Percentiles rank a stretch among this genome's conserved stretches.
phyloP scores from a whole-genome alignment of 306 rosid genomes.

The Vigna hirtella region DNA sequence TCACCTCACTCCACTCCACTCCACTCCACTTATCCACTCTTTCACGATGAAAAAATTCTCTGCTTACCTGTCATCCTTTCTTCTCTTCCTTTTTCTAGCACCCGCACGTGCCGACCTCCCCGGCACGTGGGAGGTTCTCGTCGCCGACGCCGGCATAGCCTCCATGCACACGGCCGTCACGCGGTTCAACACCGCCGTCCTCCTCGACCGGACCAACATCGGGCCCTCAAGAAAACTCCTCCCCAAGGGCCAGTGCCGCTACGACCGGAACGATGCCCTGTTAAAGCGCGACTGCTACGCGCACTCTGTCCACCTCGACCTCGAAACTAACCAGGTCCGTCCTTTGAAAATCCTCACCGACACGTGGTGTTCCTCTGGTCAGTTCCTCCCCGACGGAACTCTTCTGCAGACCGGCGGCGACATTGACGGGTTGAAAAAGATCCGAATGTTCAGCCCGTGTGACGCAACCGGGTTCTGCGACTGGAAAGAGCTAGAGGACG shows the following conservation, averaged over 20 bases:
- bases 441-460: slow-evolving; percentile 76
- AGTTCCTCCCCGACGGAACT: slow-evolving; percentile 82
- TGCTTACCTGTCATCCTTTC: background rate
- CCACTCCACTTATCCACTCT: background rate
- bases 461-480: slow-evolving; percentile 54
- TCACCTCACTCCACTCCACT: slow-evolving; percentile 6
- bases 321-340: slow-evolving; percentile 61
- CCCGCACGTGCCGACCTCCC: slow-evolving; percentile 69
- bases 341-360: slow-evolving; percentile 80
- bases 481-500: slow-evolving; percentile 75
- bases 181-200: slow-evolving; percentile 81
- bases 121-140: slow-evolving; percentile 84
- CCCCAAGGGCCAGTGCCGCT: slow-evolving; percentile 62
- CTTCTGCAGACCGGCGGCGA: slow-evolving; percentile 88
- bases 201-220: slow-evolving; percentile 83
- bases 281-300: slow-evolving; percentile 81
- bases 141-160: slow-evolving; percentile 75
- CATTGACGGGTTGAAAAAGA: slow-evolving; percentile 69
- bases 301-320: slow-evolving; percentile 76
- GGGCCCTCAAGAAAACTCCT: slow-evolving; percentile 80
- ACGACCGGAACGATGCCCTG: slow-evolving; percentile 56
- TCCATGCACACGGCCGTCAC: slow-evolving; percentile 98
- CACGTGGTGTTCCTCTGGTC: slow-evolving; percentile 97
- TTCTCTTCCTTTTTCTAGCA: background rate
- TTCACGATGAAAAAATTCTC: slow-evolving; percentile 34